Base-by-base conservation (phyloP, 2,329 filamentous ascomycete species). In the Aspergillus sp. region DNA sequence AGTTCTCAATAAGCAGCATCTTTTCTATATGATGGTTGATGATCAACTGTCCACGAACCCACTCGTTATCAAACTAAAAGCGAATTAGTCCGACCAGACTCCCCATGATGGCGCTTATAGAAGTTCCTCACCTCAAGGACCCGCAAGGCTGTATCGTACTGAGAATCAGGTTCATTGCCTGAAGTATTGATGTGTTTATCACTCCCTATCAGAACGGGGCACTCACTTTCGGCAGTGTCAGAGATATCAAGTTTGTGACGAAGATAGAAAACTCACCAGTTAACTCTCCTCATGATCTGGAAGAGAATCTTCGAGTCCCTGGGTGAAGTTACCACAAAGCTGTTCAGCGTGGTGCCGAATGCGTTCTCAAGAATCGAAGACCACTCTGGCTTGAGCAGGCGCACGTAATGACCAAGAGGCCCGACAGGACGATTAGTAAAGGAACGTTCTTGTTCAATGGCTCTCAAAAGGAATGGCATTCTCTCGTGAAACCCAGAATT, bases 1-100 rank as follows among this genome's bases (percentile, higher is more conserved):
- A 82, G 30, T 88, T 81, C 58, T 87, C 81, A 57, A 97, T 86
- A 0, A 99, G 81, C 5, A 96, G 85, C 7, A 89, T 86, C 73
- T 97, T 93, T 63, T 99, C 95, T 55, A 97, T 91, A 6, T 80
- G 78, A 67, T 92, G 84, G 63, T 88, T 89, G 72, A 98, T 95
- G 69, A 99, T 89, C 50, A 98, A 80, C 61, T 92, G 88, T 62
- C 92, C 90, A 53, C 88, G 88, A 19, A 97, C 88, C 47, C 90
- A 77, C 19, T 90, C 85, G 66, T 94, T 87, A 62, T 95, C 90
- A 63, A 98, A 90, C 75, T 92, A 62, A 54, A 30, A 11, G 21
- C 27, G 4, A 6, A 57, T 73, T 60, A 73, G 68, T 52, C 17
- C 59, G 60, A 50, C 66, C 47, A 13, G 15, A 5, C 36, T 13